Percentiles rank a stretch among this genome's conserved stretches.
phyloP scores from a whole-genome alignment of 179 eudicot species.

The Vitellaria paradoxa region DNA sequence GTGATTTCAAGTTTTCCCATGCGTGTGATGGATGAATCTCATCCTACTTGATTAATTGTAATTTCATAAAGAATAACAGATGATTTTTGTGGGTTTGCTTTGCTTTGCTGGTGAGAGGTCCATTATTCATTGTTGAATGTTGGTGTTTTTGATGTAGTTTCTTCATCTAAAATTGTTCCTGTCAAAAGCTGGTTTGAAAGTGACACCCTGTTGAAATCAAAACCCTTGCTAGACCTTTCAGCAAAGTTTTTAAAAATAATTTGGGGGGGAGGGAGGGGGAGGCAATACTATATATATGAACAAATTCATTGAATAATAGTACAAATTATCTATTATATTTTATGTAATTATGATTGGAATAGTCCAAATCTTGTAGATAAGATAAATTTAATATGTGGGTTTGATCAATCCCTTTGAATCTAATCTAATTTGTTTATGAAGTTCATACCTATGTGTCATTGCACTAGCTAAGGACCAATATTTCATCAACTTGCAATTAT shows the following conservation, averaged over 20 bases:
- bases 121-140: background rate
- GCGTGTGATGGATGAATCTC: background rate
- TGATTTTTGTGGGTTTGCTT: background rate
- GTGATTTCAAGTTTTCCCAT: background rate
- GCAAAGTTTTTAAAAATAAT: slow-evolving; percentile 11
- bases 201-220: slow-evolving; percentile 23
- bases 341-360: slow-evolving; percentile 29
- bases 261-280: background rate
- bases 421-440: background rate
- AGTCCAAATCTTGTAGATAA: slow-evolving; percentile 28
- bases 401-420: slow-evolving; percentile 10
- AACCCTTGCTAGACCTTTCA: slow-evolving; percentile 23
- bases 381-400: slow-evolving; percentile 8
- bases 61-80: background rate
- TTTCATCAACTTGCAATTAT: background rate
- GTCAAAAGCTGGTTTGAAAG: slow-evolving; percentile 26
- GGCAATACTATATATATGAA: background rate
- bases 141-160: background rate
- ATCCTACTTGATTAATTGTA: background rate
- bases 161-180: slow-evolving; percentile 8
- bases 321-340: background rate
- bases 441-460: background rate
- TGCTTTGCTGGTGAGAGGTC: background rate
- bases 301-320: background rate
- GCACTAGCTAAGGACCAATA: background rate